Evolutionary conservation across 2,329 filamentous ascomycete species (phyloP), one percentile per base, ranked within the genome.

Genomic region (Alternaria longipes): DNA sequence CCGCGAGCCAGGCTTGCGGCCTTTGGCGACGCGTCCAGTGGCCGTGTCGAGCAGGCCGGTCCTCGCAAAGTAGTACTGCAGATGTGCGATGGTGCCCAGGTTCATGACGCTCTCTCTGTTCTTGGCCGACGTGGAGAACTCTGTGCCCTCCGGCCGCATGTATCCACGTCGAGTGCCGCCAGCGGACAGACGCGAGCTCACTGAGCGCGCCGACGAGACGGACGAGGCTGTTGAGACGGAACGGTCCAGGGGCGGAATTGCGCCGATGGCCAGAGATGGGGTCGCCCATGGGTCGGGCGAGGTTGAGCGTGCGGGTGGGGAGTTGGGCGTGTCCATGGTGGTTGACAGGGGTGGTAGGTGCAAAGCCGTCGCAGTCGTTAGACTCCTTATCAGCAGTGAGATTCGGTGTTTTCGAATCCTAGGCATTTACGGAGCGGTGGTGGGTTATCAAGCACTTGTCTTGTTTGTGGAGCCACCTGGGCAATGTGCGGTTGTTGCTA

Each of bases 61-160:
- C 61, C 95, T 86, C 36, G 95, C 94, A 82, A 99, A 99, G 81
- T 98, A 99, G 81, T 98, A 97, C 80, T 99, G 95, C 74, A 99
- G 84, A 81, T 99, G 95, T 57, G 94, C 93, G 72, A 99, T 99
- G 79, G 94, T 97, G 56, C 95, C 95, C 64, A 99, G 82, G 74
- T 93, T 97, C 87, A 98, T 90, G 67, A 99, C 95, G 76, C 94
- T 97, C 78, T 99, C 94, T 65, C 95, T 87, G 52, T 93, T 93
- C 75, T 89, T 89, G 47, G 95, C 95, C 58, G 94, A 97, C 61
- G 91, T 91, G 26, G 95, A 92, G 78, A 98, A 99, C 73, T 93
- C 87, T 53, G 92, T 96, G 55, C 90, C 92, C 76, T 93, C 91
- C 1, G 94, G 93, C 51, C 94, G 87, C 81, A 96, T 91, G 81